These are phyloP conservation scores for Penstemon davidsonii DNA, from an alignment of 257 asterid species.

Conservation along the genomic window DNA sequence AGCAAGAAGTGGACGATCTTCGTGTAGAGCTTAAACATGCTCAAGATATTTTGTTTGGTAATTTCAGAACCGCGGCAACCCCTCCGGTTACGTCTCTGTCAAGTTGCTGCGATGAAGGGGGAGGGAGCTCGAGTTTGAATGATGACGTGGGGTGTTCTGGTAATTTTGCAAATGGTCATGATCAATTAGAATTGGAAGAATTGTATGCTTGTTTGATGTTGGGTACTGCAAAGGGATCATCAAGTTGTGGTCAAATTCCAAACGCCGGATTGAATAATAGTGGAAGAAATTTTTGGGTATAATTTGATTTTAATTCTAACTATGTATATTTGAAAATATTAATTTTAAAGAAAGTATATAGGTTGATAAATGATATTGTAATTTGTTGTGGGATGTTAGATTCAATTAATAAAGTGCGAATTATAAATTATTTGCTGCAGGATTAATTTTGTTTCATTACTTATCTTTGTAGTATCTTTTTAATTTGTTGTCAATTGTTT, in stretches of 20 bases:
- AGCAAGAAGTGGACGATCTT: constrained; percentile 51
- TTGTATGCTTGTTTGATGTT: constrained; percentile 63
- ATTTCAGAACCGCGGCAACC: constrained; percentile 14
- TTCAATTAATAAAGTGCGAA: background rate
- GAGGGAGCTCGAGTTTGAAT: constrained; percentile 48
- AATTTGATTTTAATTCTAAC: background rate
- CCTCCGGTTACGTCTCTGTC: constrained; percentile 51
- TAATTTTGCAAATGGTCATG: constrained; percentile 40
- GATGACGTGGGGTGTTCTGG: constrained; percentile 59
- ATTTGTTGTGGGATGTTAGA: constrained; percentile 2
- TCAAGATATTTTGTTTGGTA: constrained; percentile 41
- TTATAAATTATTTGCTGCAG: background rate
- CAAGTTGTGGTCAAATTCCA: constrained; percentile 23
- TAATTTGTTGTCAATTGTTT: too few species aligned
- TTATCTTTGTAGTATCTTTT: too few species aligned
- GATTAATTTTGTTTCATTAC: too few species aligned
- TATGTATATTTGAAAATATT: too few species aligned
- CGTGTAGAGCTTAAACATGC: constrained; percentile 57
- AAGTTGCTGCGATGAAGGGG: constrained; percentile 63
- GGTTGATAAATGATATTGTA: background rate
- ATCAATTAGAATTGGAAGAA: constrained; percentile 51
- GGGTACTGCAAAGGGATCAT: constrained; percentile 38
- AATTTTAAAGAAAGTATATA: background rate
- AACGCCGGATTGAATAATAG: constrained; percentile 18
- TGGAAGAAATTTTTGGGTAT: constrained; percentile 42